Base-by-base conservation (phyloP, 306 rosid species). In the Fragaria nilgerrensis region DNA sequence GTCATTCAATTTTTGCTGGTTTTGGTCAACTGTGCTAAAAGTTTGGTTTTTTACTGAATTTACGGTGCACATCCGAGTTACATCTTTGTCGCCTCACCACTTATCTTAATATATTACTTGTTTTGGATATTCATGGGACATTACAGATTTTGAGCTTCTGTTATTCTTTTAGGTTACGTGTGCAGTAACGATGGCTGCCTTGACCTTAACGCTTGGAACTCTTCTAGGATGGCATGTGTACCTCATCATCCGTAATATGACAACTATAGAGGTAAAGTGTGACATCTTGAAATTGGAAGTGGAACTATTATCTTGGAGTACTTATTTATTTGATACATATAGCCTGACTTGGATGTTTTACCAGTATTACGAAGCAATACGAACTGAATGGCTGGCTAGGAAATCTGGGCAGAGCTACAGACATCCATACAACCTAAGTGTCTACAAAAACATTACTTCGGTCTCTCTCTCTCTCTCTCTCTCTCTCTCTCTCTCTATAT, bases 191-290 rank as follows among this genome's bases (percentile, higher is more conserved):
- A 70, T 85, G 85, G 32, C 82, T 52, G 78, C 74, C 62, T 83
- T 91, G 94, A 87, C 88, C 73, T 29, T 70, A 61, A 90, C 85
- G 41, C 90, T 94, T 44, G 86, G 84, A 63, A 87, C 91, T 75
- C 94, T 94, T 69, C 77, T 81, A 72, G 93, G 89, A 73, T 94
- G 98, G 98, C 96, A 91, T 86, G 66, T 87, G 84, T 94, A 91
- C 87, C 97, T 94, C 70, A 78, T 84, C 72, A 84, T 88, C 84
- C 91, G 77, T 25, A 94, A 94, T 72, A 87, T 87, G 97, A 90
- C 97, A 76, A 94, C 98, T 80, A 89, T 91, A 77, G 98, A 94
- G 98, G 98, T 90, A 44, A 23, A 87, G 22, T 82, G 70, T 68
- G 13, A 67, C 45, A 52, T 84, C 72, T 73, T 16, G 70, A 56